These are phyloP conservation scores for Fusarium sp. DNA, from an alignment of 2,329 filamentous ascomycete species.

Conservation along the genomic window DNA sequence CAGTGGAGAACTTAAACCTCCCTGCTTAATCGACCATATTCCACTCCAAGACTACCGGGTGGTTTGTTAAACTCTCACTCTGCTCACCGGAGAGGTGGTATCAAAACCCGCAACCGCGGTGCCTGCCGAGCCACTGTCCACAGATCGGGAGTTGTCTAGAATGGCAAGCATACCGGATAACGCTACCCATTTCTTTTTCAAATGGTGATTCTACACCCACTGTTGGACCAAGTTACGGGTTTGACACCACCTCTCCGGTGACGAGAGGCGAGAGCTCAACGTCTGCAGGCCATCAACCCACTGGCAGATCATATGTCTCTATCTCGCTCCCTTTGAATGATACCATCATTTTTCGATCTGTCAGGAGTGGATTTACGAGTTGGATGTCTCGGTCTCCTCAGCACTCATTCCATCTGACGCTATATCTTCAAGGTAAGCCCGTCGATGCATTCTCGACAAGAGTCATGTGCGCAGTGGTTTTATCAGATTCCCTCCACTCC, in stretches of 20 bases:
- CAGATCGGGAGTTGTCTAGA: neutral
- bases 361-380: neutral
- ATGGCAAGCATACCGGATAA: neutral
- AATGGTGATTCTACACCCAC: neutral
- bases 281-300: neutral
- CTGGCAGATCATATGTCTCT: neutral
- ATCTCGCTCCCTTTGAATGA: neutral
- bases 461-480: neutral
- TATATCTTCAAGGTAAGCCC: neutral
- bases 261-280: neutral
- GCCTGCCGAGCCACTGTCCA: neutral
- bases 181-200: neutral
- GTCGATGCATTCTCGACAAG: neutral
- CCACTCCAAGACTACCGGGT: neutral
- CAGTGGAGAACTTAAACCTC: neutral
- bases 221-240: neutral
- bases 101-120: neutral
- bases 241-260: conserved; percentile 4
- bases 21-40: neutral
- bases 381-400: neutral
- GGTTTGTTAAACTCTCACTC: neutral
- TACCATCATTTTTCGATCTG: neutral
- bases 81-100: conserved; percentile 1
- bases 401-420: neutral
- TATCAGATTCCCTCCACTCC: neutral